Evolutionary conservation across 148 eudicot genomes (phyloP).

Genomic region (Simmondsia chinensis): DNA sequence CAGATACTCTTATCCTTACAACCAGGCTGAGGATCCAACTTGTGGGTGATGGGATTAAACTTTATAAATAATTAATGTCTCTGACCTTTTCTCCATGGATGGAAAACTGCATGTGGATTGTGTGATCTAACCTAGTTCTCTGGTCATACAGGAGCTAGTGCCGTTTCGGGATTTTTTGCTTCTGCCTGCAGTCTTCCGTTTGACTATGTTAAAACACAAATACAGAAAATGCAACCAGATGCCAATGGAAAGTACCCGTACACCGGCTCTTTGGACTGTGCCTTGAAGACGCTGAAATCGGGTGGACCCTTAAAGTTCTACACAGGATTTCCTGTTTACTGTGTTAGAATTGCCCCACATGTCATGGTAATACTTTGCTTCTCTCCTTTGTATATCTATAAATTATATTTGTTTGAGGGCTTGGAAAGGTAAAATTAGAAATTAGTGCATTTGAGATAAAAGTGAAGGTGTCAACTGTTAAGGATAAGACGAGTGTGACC

Average conservation of each 20-base stretch:
- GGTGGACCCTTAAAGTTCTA: conserved; percentile 46
- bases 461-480: too few relatives aligned
- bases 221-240: conserved; percentile 53
- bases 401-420: neutral
- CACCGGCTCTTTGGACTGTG: conserved; percentile 40
- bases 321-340: conserved; percentile 42
- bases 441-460: too few relatives aligned
- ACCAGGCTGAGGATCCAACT: too few relatives aligned
- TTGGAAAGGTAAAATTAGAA: neutral
- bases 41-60: too few relatives aligned
- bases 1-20: too few relatives aligned
- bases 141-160: conserved; percentile 49
- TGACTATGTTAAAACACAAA: conserved; percentile 38
- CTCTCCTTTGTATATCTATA: neutral
- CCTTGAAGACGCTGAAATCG: conserved; percentile 30
- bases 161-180: conserved; percentile 42
- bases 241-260: conserved; percentile 37
- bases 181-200: conserved; percentile 50
- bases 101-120: too few relatives aligned
- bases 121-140: too few relatives aligned
- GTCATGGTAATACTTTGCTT: conserved; percentile 30
- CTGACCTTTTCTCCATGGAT: too few relatives aligned
- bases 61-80: too few relatives aligned
- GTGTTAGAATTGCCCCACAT: conserved; percentile 39
- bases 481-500: too few relatives aligned